A percentile compares a stretch with the other conserved stretches of the same genome.
These are phyloP conservation scores for Mucor plumbeus DNA, from an alignment of 371 early-diverging fungal genomes.

Conservation along the genomic window DNA sequence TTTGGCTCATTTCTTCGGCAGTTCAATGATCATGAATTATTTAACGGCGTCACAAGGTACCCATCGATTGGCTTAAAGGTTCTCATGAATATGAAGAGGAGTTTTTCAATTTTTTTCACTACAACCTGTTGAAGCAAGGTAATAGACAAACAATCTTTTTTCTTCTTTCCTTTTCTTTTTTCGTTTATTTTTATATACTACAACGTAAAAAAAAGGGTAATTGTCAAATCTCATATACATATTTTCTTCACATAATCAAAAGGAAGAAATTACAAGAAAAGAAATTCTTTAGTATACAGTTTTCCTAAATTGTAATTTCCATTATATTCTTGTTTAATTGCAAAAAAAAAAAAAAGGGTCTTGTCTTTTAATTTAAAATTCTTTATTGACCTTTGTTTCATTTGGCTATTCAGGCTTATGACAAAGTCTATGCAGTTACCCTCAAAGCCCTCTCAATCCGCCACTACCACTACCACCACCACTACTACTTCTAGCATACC, in stretches of 20 bases:
- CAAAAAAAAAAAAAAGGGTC: constrained; percentile 12
- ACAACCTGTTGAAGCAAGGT: neutral
- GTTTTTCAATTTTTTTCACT: neutral
- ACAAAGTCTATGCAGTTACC: constrained; percentile 32
- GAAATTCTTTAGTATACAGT: neutral
- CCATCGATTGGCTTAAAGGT: constrained; percentile 4
- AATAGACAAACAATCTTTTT: neutral
- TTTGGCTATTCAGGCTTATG: constrained; percentile 32
- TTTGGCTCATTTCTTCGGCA: no score
- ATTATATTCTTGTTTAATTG: neutral
- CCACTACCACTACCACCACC: neutral
- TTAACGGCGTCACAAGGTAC: constrained; percentile 2
- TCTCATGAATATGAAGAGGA: constrained; percentile 1
- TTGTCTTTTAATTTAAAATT: constrained; percentile 25
- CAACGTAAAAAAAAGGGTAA: neutral
- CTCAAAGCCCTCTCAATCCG: neutral
- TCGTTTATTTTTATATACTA: neutral
- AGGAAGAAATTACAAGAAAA: no score
- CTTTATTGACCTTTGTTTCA: constrained; percentile 28
- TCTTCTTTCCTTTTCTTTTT: constrained; percentile 8
- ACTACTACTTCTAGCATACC: constrained; percentile 10
- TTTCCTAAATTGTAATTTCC: neutral
- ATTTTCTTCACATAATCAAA: neutral
- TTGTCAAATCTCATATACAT: neutral
- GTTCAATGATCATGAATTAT: neutral